Conservation (phyloP, 1,284 basidiomycete genomes). For the Boletus semigastroideus region DNA sequence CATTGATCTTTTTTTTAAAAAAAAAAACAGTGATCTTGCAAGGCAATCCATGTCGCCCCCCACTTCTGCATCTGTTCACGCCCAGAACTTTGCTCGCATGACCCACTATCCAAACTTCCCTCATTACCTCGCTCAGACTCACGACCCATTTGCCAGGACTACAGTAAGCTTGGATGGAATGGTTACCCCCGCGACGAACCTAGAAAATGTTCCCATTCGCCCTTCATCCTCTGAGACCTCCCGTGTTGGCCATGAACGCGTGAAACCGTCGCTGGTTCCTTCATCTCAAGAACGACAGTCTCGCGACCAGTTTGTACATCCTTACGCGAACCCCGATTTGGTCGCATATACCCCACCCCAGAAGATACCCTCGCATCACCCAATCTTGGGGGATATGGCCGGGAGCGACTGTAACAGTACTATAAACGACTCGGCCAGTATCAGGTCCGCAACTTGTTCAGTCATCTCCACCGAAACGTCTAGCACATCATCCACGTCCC, state of each 20-base stretch:
- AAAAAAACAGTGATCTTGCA: constrained; percentile 42
- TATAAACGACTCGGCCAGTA: constrained; percentile 51
- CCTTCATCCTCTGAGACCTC: constrained; percentile 16
- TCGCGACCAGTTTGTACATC: constrained; percentile 46
- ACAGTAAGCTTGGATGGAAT: constrained; percentile 12
- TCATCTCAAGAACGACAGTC: constrained; percentile 33
- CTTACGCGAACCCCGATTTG: constrained; percentile 76
- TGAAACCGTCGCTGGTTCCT: constrained; percentile 17
- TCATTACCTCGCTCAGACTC: constrained; percentile 8
- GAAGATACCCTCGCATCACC: constrained; percentile 26
- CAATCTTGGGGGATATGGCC: constrained; percentile 26
- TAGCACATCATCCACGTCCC: constrained; percentile 41
- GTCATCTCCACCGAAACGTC: constrained; percentile 48
- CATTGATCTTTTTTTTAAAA: background rate
- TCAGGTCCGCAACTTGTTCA: constrained; percentile 40
- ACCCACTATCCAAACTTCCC: constrained; percentile 27
- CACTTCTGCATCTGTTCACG: constrained; percentile 35
- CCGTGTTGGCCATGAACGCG: constrained; percentile 7
- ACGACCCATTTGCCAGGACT: constrained; percentile 8
- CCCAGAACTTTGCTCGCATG: constrained; percentile 36
- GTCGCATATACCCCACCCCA: constrained; percentile 39
- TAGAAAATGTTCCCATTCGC: constrained; percentile 3
- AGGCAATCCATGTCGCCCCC: constrained; percentile 59
- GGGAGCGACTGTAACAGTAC: constrained; percentile 56
- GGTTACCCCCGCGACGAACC: background rate